Percentiles rank a stretch among this genome's conserved stretches.
phyloP scores from a whole-genome alignment of 2,329 filamentous ascomycete species.

The Aspergillus chevalieri region DNA sequence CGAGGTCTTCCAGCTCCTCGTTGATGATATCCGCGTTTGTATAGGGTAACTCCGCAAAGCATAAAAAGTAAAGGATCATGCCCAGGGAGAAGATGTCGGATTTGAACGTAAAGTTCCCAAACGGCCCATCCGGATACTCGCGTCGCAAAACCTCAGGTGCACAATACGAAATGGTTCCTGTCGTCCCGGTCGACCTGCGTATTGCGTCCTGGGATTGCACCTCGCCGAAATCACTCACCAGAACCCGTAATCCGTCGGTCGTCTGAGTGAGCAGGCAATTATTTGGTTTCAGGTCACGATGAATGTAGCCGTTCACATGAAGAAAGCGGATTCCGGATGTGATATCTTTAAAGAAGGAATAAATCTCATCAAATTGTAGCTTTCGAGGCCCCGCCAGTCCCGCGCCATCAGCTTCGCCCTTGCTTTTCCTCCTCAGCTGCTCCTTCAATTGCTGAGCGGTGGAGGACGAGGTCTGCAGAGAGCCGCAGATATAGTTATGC shows the following conservation, averaged over 20 bases:
- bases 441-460: constrained; percentile 86
- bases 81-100: constrained; percentile 97
- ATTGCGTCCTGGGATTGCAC: constrained; percentile 77
- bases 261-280: constrained; percentile 85
- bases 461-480: constrained; percentile 50
- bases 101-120: constrained; percentile 92
- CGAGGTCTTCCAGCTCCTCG: constrained; percentile 87
- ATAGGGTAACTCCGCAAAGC: constrained; percentile 85
- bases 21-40: constrained; percentile 73
- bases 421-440: constrained; percentile 74
- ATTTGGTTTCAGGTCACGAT: constrained; percentile 90
- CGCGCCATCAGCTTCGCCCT: constrained; percentile 63
- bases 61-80: constrained; percentile 98
- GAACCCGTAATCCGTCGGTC: constrained; percentile 64
- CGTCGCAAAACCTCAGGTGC: constrained; percentile 83
- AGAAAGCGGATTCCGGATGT: constrained; percentile 86
- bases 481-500: constrained; percentile 75
- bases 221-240: constrained; percentile 97
- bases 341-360: constrained; percentile 93
- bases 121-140: constrained; percentile 58
- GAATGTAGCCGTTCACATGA: constrained; percentile 87
- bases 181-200: constrained; percentile 85
- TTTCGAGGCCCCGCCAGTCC: constrained; percentile 49
- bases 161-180: constrained; percentile 95
- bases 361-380: constrained; percentile 82